These are phyloP conservation scores for Clonostachys solani DNA, from an alignment of 2,329 filamentous ascomycete species.

Conservation along the genomic window DNA sequence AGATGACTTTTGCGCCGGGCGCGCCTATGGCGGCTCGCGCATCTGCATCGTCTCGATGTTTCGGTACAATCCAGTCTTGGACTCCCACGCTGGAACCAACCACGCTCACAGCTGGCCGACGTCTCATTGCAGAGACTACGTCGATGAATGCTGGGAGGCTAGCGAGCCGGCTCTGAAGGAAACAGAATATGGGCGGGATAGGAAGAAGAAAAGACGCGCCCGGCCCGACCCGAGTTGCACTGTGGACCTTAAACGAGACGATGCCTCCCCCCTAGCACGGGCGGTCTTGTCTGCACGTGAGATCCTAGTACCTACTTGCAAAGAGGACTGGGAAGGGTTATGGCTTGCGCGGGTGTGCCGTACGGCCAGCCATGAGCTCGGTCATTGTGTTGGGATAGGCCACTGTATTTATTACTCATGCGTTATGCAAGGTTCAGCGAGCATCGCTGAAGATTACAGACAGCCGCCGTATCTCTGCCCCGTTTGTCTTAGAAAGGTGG, in stretches of 20 bases:
- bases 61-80: slow-evolving; percentile 53
- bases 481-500: slow-evolving; percentile 52
- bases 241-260: background rate
- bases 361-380: slow-evolving; percentile 61
- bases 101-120: slow-evolving; percentile 58
- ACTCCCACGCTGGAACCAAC: slow-evolving; percentile 29
- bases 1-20: slow-evolving; percentile 63
- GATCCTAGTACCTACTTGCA: slow-evolving; percentile 11
- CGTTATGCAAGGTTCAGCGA: slow-evolving; percentile 56
- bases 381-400: slow-evolving; percentile 62
- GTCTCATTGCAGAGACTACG: slow-evolving; percentile 52
- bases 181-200: slow-evolving; percentile 6
- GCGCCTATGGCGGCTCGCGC: slow-evolving; percentile 61
- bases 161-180: background rate
- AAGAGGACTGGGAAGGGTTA: slow-evolving; percentile 26
- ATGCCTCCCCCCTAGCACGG: slow-evolving; percentile 8
- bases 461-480: slow-evolving; percentile 62
- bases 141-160: slow-evolving; percentile 19
- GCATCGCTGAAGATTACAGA: slow-evolving; percentile 51
- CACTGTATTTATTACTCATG: slow-evolving; percentile 66
- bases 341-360: slow-evolving; percentile 56
- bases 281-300: slow-evolving; percentile 16
- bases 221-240: background rate
- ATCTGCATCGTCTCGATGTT: slow-evolving; percentile 59
- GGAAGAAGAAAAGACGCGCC: background rate